Base-by-base conservation (phyloP, 2,329 filamentous ascomycete species). In the Onygenales sp. region DNA sequence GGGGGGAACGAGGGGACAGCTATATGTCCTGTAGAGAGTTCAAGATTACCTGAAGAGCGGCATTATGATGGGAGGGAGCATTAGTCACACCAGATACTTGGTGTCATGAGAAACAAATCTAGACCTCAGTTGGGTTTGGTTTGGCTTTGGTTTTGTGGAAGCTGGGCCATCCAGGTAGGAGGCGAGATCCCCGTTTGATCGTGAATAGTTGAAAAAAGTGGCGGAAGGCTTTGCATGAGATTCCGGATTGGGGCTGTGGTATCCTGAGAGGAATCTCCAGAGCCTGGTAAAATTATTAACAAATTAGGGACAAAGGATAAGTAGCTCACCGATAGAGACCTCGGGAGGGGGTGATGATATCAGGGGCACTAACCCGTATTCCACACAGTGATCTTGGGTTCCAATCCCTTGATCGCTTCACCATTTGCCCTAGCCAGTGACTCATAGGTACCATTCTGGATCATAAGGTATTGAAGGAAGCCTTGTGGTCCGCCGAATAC, bases 321-420 rank as follows among this genome's bases (percentile, higher is more conserved):
- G 21, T 27, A 27, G 21, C 21, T 4, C 21, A 27, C 21, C 21
- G 21, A 44, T 43, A 44, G 31, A 11, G 27, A 31, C n/a, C 47
- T 17, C 43, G 39, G 45, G 21, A 17, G 11, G 36, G 36, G 1
- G 13, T 36, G 43, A 27, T 27, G 21, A 27, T 27, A 27, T 4
- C 21, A 27, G 52, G 36, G 39, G 44, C 27, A 51, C 56, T 57
- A 61, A 43, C 87, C 87, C 7, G 88, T 94, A 66, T 88, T 93
- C 89, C 88, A 95, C 31, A 92, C 83, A 57, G 84, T 90, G 73
- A 94, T 93, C 84, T 94, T 94, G 59, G 89, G 89, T 67, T 90
- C 81, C 59, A 94, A 72, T 31, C 88, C 88, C 50, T 81, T 77
- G 65, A 94, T 81, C 34, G 87, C 88, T 34, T 77, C 67, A 46